A percentile compares a stretch with the other conserved stretches of the same genome.
Evolutionary conservation across 164 flowering plant species (phyloP).

Genomic region (Umbilicus rupestris): DNA sequence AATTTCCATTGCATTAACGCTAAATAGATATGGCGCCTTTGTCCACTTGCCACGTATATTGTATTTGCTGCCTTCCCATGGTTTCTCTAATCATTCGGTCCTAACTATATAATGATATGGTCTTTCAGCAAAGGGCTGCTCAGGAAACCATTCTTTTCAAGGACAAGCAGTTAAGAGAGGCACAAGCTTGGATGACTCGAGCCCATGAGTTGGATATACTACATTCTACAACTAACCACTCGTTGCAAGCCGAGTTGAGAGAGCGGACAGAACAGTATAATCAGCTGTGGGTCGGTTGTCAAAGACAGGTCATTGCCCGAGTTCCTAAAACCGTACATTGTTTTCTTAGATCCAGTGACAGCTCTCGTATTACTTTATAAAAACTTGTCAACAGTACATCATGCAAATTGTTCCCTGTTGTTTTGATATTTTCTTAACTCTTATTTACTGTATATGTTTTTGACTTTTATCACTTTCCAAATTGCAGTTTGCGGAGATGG

Average conservation of each 20-base stretch:
- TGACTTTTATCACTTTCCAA: neutral
- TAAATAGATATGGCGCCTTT: too few species aligned
- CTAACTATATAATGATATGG: slow-evolving; percentile 8
- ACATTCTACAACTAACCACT: slow-evolving; percentile 56
- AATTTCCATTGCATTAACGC: too few species aligned
- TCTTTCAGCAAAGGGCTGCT: slow-evolving; percentile 71
- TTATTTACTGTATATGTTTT: slow-evolving; percentile 10
- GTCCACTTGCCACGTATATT: neutral
- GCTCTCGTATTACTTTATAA: too few species aligned
- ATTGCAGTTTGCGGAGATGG: slow-evolving; percentile 79
- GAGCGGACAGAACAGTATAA: slow-evolving; percentile 81
- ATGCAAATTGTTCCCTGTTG: neutral
- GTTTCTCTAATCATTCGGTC: neutral
- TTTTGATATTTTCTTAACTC: neutral
- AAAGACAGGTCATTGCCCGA: slow-evolving; percentile 24
- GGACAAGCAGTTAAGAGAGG: slow-evolving; percentile 85
- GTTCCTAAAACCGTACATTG: neutral
- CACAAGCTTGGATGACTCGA: slow-evolving; percentile 78
- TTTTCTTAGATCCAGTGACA: neutral
- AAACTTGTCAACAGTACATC: neutral
- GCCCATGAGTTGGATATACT: slow-evolving; percentile 79
- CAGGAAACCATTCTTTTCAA: slow-evolving; percentile 68
- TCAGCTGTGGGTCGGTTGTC: slow-evolving; percentile 81
- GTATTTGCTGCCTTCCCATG: neutral
- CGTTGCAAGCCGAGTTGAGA: slow-evolving; percentile 71